Evolutionary conservation across 208 protist species (phyloP), one percentile per base, ranked within the genome.

Genomic region (Trypanosoma theileri): DNA sequence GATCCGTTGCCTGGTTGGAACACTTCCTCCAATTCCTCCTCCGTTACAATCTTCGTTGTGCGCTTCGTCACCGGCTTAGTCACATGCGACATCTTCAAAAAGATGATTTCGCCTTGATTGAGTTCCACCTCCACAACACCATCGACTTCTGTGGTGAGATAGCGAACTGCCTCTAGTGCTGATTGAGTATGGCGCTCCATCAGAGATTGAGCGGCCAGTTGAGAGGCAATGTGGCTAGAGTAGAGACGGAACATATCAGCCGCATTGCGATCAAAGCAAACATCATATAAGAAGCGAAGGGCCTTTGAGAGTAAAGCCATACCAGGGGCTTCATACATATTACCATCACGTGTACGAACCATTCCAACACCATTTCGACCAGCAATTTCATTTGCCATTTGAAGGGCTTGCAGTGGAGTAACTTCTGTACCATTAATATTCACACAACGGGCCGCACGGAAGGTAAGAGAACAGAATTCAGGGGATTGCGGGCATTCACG

Each of bases 261-360:
- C 6, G 84, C 74, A 13, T 79, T 35, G 62, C 87, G 80, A 71
- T 96, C 93, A 56, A 96, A 92, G 67, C 73, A 89, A 16, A 93
- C 88, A 48, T 97, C 91, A 77, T 95, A 96, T 11, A 97, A 69
- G 67, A 82, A 95, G 35, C 75, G 71, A 52, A 96, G 80, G 48
- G 85, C 81, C 8, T 68, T 70, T 12, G 85, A 65, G 59, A 97
- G 91, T 11, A 97, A 80, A 19, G 60, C 51, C 93, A 97, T 97
- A 52, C 93, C 93, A 0, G 93, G 93, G 1, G 93, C 80, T 74
- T 97, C 93, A 80, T 88, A 96, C 86, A 96, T 94, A 22, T 79
- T 83, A 59, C 87, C 89, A 17, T 93, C 87, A 28, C 81, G 79
- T 12, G 92, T 93, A 72, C 86, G 82, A 28, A 81, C 71, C 62